Conservation (phyloP, 2,329 filamentous ascomycete species). For the Elsinoe arachidis region DNA sequence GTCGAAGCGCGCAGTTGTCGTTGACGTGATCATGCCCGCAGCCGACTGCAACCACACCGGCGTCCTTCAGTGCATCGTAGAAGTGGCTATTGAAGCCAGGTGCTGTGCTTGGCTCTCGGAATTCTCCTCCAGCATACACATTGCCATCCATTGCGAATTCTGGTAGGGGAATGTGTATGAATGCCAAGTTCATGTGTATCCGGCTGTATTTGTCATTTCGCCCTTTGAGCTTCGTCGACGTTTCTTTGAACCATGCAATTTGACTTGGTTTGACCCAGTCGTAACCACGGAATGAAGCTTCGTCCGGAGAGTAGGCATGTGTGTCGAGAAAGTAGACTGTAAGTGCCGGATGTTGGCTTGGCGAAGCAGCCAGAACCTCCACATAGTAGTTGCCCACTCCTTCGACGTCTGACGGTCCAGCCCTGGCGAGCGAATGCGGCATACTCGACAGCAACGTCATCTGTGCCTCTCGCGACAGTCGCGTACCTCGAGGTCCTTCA, state of each 20-base stretch:
- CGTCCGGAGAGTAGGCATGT: slow-evolving; percentile 84
- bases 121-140: slow-evolving; percentile 54
- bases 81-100: slow-evolving; percentile 89
- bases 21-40: slow-evolving; percentile 96
- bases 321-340: slow-evolving; percentile 94
- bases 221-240: slow-evolving; percentile 63
- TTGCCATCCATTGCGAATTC: slow-evolving; percentile 65
- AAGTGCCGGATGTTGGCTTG: slow-evolving; percentile 75
- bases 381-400: slow-evolving; percentile 93
- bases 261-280: slow-evolving; percentile 95
- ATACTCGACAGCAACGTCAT: slow-evolving; percentile 82
- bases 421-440: slow-evolving; percentile 78
- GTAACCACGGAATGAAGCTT: slow-evolving; percentile 81
- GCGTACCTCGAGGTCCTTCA: slow-evolving; percentile 52
- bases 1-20: slow-evolving; percentile 75
- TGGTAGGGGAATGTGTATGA: slow-evolving; percentile 92
- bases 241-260: slow-evolving; percentile 87
- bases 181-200: slow-evolving; percentile 90
- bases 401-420: slow-evolving; percentile 74
- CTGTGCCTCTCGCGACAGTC: slow-evolving; percentile 61
- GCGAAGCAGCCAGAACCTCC: slow-evolving; percentile 74
- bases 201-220: slow-evolving; percentile 68
- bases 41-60: slow-evolving; percentile 78
- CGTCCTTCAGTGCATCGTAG: slow-evolving; percentile 75
- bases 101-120: slow-evolving; percentile 77